Base-by-base conservation (phyloP, 176 grass and related monocot genomes). In the Saccharum spontaneum region DNA sequence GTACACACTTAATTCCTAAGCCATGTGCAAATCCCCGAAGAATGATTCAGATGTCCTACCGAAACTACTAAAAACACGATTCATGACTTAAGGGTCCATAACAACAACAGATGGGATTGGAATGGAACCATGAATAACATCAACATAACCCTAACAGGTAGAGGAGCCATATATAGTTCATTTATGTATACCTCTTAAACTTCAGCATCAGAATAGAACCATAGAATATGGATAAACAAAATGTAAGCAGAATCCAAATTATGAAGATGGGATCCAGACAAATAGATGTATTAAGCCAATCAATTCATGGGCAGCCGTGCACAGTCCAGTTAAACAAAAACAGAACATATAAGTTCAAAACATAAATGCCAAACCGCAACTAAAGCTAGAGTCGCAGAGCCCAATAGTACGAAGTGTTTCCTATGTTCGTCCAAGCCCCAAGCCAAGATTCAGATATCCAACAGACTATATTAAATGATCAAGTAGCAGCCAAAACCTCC, bases 151-250 rank as follows among this genome's bases (percentile, higher is more conserved):
- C 22, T 70, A 61, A 61, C 20, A 71, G 77, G 13, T 30, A 65
- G 18, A 69, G 28, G 10, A 40, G 13, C 40, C 16, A 7, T 77
- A 14, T 4, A 76, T 28, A 22, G 45, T 48, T 83, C 75, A 30
- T 17, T 5, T 23, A 49, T 4, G 55, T 70, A 43, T 36, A 46
- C 0, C 18, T 49, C 24, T 40, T 31, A 36, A 57, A 59, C 46
- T 69, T 83, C 61, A 77, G 26, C 28, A 62, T 23, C 59, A 34
- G 50, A 71, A 87, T 48, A 63, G 26, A 50, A 50, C 12, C 20
- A 66, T 15, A n/a, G 30, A 70, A 71, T 7, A 67, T 16, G n/a
- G 10, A 70, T 71, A 62, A 30, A 60, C 38, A 72, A 8, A 70
- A 65, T 39, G 8, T 20, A 38, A 73, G 46, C 22, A 79, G 5